Evolutionary conservation across 805 yeast genomes (phyloP), one percentile per base, ranked within the genome.

Genomic region (Wickerhamomyces pijperi): DNA sequence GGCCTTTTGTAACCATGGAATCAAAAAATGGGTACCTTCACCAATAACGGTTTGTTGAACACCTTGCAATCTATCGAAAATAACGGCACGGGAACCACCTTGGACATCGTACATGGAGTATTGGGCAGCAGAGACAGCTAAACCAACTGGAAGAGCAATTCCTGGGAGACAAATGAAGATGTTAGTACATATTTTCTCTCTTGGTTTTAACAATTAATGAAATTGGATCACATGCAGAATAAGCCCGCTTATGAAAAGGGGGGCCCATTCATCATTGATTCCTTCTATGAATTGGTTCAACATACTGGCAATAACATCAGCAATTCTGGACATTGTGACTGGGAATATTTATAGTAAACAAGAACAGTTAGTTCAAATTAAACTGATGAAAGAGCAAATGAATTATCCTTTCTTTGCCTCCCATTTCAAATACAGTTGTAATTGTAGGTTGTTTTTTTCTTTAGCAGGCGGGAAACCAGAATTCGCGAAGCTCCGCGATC

Each of bases 1-100:
- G 3, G 97, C 94, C 58, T 76, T 79, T 60, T 92, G 98, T 47
- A 92, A 67, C 97, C 98, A 92, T 39, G 98, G 98, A 39, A 92
- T 60, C 47, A 88, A 66, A 61, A 92, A 92, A 62, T 92, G 97
- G 19, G 97, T 83, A 43, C 98, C 98, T 65, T 92, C 98, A 21
- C 97, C 95, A 43, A 88, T 69, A 19, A 92, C 97, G n/a, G 67
- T 65, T 52, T 77, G 78, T 60, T 84, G 82, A 39, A 92, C 94
- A 65, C 98, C 98, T 34, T 72, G 65, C 42, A 92, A 62, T 52
- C 98, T 72, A 66, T 92, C 97, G 56, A 92, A 92, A 46, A 92
- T 82, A 39, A 92, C 95, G 19, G 97, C 98, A 58, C 98, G 72
- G 42, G 84, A 75, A 40, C 98, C 98, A 43, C 98, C 98, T 56